Evolutionary conservation across 2,329 filamentous ascomycete genomes (phyloP).

Genomic region (Aspergillus pseudoterreus): DNA sequence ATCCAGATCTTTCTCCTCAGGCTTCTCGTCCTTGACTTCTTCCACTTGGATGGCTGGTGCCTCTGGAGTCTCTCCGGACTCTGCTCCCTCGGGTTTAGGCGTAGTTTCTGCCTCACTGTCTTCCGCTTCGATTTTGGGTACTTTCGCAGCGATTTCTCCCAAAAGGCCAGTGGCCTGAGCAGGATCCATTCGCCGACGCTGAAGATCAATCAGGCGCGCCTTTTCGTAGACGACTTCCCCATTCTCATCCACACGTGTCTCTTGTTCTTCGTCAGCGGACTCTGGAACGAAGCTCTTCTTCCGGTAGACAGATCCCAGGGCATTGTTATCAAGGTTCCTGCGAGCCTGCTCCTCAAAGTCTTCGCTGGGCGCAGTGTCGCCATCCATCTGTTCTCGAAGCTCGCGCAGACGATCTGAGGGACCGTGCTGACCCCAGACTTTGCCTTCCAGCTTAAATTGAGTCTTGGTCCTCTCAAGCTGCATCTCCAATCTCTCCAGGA

Average conservation of each 20-base stretch:
- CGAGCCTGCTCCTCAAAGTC: constrained; percentile 54
- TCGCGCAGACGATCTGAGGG: constrained; percentile 91
- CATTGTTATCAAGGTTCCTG: constrained; percentile 65
- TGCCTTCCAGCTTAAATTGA: constrained; percentile 93
- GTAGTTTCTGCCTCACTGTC: constrained; percentile 7
- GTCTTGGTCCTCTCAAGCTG: constrained; percentile 97
- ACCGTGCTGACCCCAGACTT: constrained; percentile 80
- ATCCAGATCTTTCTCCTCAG: constrained; percentile 12
- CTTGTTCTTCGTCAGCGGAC: constrained; percentile 31
- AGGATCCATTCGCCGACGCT: constrained; percentile 61
- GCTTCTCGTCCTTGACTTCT: constrained; percentile 8
- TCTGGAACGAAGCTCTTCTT: constrained; percentile 43
- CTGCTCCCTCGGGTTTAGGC: neutral
- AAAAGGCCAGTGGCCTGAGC: constrained; percentile 64
- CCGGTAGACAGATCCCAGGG: constrained; percentile 69
- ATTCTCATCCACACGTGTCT: constrained; percentile 49
- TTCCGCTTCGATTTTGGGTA: constrained; percentile 65
- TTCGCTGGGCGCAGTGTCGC: constrained; percentile 49
- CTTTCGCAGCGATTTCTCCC: constrained; percentile 70
- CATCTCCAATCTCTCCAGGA: constrained; percentile 92
- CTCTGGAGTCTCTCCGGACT: constrained; percentile 55
- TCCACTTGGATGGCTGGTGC: constrained; percentile 54
- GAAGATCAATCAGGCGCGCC: constrained; percentile 72
- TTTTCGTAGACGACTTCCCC: constrained; percentile 68
- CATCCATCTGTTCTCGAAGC: constrained; percentile 92